phyloP scores from a whole-genome alignment of 2,329 filamentous ascomycete genomes.

The Fusarium neocosmosporiellum region DNA sequence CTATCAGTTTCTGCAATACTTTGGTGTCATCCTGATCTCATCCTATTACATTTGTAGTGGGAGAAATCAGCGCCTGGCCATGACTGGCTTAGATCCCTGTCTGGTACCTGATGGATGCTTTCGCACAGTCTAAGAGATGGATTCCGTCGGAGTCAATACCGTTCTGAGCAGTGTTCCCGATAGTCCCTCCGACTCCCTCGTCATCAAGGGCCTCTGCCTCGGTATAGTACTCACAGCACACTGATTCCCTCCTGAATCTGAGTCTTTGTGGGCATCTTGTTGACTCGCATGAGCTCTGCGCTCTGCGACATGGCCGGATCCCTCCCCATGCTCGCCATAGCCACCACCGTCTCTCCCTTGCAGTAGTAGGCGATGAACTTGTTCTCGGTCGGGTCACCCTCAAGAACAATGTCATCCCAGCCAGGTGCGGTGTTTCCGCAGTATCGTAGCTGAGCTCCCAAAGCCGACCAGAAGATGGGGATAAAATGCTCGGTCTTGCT shows the following conservation, averaged over 20 bases:
- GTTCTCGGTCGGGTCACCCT: slow-evolving; percentile 79
- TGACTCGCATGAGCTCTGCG: slow-evolving; percentile 84
- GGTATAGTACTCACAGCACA: slow-evolving; percentile 50
- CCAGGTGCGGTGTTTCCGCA: slow-evolving; percentile 86
- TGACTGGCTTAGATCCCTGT: too few relatives aligned
- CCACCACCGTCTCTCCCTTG: slow-evolving; percentile 86
- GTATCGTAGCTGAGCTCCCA: slow-evolving; percentile 91
- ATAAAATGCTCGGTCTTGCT: slow-evolving; percentile 78
- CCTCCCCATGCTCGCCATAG: slow-evolving; percentile 89
- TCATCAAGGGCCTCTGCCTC: neutral
- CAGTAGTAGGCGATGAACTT: slow-evolving; percentile 93
- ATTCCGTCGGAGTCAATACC: slow-evolving; percentile 24
- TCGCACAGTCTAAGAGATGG: too few relatives aligned
- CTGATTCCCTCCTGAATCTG: slow-evolving; percentile 75
- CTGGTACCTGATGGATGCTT: too few relatives aligned
- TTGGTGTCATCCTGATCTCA: too few relatives aligned
- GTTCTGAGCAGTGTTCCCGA: slow-evolving; percentile 2
- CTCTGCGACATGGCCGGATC: slow-evolving; percentile 88
- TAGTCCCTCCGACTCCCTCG: neutral
- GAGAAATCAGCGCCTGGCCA: too few relatives aligned
- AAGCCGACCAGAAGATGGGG: slow-evolving; percentile 95
- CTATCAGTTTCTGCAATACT: too few relatives aligned
- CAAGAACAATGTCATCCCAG: slow-evolving; percentile 86
- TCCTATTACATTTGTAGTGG: too few relatives aligned
- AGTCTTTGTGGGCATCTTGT: slow-evolving; percentile 85